A percentile compares a stretch with the other conserved stretches of the same genome.
These are phyloP conservation scores for Volvariella volvacea DNA, from an alignment of 1,284 basidiomycete species.

Conservation along the genomic window DNA sequence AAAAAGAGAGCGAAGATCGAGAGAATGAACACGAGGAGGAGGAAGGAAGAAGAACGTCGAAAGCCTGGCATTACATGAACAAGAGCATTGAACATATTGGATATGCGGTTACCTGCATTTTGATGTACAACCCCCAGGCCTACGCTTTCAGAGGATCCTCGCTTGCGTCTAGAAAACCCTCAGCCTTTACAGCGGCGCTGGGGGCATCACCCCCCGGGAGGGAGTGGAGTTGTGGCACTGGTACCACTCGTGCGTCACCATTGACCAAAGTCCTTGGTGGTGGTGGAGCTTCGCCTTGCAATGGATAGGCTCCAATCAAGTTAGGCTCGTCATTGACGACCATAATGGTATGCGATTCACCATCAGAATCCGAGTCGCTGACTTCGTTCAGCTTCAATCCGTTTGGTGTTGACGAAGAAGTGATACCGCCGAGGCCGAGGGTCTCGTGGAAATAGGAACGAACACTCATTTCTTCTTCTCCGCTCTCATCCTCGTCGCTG, in stretches of 20 bases:
- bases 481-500: slow-evolving; percentile 47
- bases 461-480: slow-evolving; percentile 20
- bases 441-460: slow-evolving; percentile 42
- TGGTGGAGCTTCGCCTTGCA: slow-evolving; percentile 40
- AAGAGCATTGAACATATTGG: no score
- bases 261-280: slow-evolving; percentile 36
- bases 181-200: slow-evolving; percentile 50
- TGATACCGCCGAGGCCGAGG: slow-evolving; percentile 33
- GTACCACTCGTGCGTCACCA: slow-evolving; percentile 32
- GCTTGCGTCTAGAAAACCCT: slow-evolving; percentile 69
- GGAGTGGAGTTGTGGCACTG: slow-evolving; percentile 45
- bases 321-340: background rate
- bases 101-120: slow-evolving; percentile 7
- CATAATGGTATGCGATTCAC: slow-evolving; percentile 9
- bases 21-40: background rate
- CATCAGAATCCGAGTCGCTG: slow-evolving; percentile 16
- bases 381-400: slow-evolving; percentile 57
- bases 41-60: background rate
- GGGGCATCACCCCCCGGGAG: slow-evolving; percentile 55
- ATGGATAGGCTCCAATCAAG: background rate
- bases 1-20: background rate
- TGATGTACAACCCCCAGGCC: slow-evolving; percentile 6
- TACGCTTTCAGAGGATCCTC: slow-evolving; percentile 57
- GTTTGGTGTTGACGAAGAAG: slow-evolving; percentile 44
- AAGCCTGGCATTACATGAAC: background rate